Evolutionary conservation across 129 eudicot genomes (phyloP).

Genomic region (Gnaphalium uliginosum): DNA sequence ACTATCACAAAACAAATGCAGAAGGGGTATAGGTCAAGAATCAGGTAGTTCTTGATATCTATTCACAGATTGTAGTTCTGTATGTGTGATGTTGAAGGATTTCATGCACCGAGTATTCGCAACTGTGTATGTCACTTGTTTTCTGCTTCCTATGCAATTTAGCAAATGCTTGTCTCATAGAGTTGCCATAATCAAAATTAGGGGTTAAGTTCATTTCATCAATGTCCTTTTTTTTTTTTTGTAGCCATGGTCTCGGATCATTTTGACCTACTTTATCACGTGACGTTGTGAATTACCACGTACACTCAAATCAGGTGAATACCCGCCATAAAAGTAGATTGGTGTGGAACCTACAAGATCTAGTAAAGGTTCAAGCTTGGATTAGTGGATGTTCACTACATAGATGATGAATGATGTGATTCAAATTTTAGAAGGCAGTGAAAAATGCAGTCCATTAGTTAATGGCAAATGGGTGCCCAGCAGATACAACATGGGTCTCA

Average conservation of each 20-base stretch:
- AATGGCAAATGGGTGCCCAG: not conserved
- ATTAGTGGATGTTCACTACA: not conserved
- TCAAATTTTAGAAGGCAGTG: not conserved
- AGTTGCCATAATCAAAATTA: no score
- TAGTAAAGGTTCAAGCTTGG: not conserved
- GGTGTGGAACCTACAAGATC: not conserved
- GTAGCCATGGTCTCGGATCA: no score
- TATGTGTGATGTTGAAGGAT: not conserved
- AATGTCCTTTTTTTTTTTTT: no score
- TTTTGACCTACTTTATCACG: not conserved
- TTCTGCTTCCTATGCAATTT: no score
- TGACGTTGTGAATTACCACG: not conserved
- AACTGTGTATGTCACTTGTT: not conserved
- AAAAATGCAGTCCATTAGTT: not conserved
- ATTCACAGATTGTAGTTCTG: not conserved
- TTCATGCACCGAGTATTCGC: not conserved
- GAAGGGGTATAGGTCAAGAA: not conserved
- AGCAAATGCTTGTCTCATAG: no score
- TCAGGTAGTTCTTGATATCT: not conserved
- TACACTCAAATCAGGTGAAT: not conserved
- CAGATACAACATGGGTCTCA: slow-evolving; percentile 5
- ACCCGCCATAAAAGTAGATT: not conserved
- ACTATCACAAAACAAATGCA: not conserved
- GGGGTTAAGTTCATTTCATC: no score
- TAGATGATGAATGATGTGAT: not conserved